These are phyloP conservation scores for Triticum dicoccoides DNA, from an alignment of 176 grass and related monocot species.

Conservation along the genomic window DNA sequence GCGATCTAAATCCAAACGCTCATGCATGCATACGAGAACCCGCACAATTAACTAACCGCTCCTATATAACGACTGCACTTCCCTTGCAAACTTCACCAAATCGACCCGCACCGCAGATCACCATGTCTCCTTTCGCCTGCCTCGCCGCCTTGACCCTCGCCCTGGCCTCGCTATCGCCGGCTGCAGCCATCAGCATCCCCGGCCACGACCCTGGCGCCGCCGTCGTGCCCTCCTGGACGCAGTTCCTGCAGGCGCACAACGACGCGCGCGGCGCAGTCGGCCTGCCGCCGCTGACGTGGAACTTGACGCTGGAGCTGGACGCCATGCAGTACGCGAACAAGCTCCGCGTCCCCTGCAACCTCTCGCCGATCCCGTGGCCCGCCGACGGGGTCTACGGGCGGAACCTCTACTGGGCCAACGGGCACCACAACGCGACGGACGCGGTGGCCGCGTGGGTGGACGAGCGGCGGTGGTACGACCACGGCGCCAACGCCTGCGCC, in stretches of 20 bases:
- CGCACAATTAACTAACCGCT: not conserved
- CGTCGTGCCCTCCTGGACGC: not conserved
- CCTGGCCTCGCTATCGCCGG: not conserved
- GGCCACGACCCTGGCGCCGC: not conserved
- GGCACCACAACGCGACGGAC: not conserved
- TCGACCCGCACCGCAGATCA: not conserved
- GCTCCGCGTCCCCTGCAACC: not conserved
- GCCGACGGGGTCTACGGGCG: conserved; percentile 12
- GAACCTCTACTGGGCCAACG: conserved; percentile 10
- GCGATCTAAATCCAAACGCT: not conserved
- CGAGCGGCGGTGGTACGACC: conserved; percentile 28
- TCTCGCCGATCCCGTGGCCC: not conserved
- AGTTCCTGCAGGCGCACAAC: conserved; percentile 32
- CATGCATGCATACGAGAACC: not conserved
- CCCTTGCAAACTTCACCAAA: not conserved
- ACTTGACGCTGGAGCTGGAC: conserved; percentile 18
- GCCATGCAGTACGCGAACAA: not conserved
- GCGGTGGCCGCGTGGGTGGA: not conserved
- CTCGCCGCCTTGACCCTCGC: not conserved
- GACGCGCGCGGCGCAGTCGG: not conserved
- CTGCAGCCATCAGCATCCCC: not conserved
- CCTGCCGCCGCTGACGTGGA: conserved; percentile 18
- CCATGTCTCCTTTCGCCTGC: conserved; percentile 17
- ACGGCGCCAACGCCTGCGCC: not conserved
- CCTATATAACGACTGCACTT: not conserved